These are phyloP conservation scores for Cryptococcus sp. DNA, from an alignment of 1,284 basidiomycete species.

Conservation along the genomic window DNA sequence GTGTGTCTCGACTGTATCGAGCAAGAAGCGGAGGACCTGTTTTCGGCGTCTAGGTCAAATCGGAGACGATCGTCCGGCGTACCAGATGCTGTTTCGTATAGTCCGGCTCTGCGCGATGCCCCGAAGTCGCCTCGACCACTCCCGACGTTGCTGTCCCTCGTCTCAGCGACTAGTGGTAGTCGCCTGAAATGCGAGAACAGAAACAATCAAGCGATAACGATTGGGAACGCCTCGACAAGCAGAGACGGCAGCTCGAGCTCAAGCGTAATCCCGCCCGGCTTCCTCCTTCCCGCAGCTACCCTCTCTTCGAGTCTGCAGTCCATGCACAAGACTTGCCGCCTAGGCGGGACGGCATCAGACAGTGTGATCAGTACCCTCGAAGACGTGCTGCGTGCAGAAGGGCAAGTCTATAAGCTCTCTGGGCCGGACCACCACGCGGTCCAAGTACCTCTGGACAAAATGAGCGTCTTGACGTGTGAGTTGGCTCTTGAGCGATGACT, in stretches of 20 bases:
- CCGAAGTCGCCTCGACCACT: no score
- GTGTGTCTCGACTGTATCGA: slow-evolving; percentile 25
- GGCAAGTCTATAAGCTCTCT: slow-evolving; percentile 23
- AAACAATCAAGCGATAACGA: no score
- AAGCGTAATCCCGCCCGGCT: no score
- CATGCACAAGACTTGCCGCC: slow-evolving; percentile 17
- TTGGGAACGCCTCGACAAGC: no score
- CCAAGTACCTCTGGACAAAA: slow-evolving; percentile 20
- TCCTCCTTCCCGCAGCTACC: slow-evolving; percentile 20
- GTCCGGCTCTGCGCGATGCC: slow-evolving; percentile 3
- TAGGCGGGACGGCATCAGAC: slow-evolving; percentile 15
- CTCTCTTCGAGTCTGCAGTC: slow-evolving; percentile 17
- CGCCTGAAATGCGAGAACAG: no score
- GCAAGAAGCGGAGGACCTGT: slow-evolving; percentile 11
- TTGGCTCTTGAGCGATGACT: neutral
- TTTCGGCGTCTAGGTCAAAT: slow-evolving; percentile 10
- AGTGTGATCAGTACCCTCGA: slow-evolving; percentile 24
- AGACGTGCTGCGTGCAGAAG: slow-evolving; percentile 25
- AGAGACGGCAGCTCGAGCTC: no score
- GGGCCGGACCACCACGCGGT: slow-evolving; percentile 23
- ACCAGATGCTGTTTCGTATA: slow-evolving; percentile 6
- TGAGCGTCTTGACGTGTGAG: slow-evolving; percentile 29
- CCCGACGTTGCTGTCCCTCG: no score
- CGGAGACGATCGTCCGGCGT: neutral
- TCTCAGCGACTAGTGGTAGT: no score